Evolutionary conservation across 179 eudicot genomes (phyloP), one percentile per base, ranked within the genome.

Genomic region (Spergularia azorica): DNA sequence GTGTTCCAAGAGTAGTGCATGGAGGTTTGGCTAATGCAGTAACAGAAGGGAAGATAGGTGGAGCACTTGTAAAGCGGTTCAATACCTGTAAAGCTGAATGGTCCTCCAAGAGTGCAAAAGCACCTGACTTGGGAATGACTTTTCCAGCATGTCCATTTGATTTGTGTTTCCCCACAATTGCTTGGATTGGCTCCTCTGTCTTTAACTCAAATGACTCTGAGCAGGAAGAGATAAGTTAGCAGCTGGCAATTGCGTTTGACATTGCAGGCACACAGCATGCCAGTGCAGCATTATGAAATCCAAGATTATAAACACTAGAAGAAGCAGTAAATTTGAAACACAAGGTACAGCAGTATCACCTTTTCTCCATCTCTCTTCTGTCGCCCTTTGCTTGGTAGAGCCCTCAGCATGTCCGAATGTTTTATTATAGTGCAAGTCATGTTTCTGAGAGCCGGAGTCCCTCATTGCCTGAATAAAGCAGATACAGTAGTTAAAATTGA

Each of bases 381-480:
- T 74, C 54, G 60, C 76, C 77, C 63, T 80, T 67, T 77, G 65
- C 71, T 77, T 77, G 69, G 12, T 58, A 14, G 70, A 50, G 54
- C 71, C 54, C 26, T 77, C 79, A 51, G 74, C 66, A 15, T 16
- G 71, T 68, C 39, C 76, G 16, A 56, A 63, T 48, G 77, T 59
- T 76, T 77, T 67, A 63, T 70, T 65, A 66, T 65, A 59, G 38
- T 46, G 54, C 5, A 68, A 70, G 54, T 57, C 72, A 32, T 32
- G 55, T 46, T 48, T 72, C 21, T 15, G 57, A 12, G 67, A 60
- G n/a, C 61, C 73, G 21, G 73, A 48, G 77, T 59, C 71, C 48
- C 54, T 70, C 62, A 62, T 62, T 70, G 79, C 86, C 83, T 83
- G 77, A 41, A 67, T n/a, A 71, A 43, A 83, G 57, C 61, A 73